Conservation (phyloP, 2,329 filamentous ascomycete species). For the Scedosporium apiospermum region DNA sequence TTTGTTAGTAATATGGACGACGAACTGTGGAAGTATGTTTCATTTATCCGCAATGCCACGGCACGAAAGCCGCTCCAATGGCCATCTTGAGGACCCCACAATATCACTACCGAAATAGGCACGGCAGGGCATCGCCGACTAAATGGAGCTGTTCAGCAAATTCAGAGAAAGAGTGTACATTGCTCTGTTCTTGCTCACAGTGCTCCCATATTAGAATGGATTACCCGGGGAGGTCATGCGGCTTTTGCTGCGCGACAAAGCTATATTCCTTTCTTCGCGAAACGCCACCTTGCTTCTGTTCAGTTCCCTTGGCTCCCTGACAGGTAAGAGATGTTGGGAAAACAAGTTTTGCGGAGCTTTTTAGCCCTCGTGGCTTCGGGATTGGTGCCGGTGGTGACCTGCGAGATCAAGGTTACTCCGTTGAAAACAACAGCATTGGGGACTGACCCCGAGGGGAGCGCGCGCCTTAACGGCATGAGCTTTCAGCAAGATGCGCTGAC, state of each 20-base stretch:
- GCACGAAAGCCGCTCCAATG: not conserved
- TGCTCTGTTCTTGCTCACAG: not conserved
- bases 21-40: not conserved
- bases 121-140: not conserved
- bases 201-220: not conserved
- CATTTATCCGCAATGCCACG: not conserved
- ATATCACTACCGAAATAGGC: not conserved
- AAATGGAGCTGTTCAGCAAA: not conserved
- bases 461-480: slow-evolving; percentile 13
- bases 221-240: not conserved
- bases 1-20: not conserved
- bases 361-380: not conserved
- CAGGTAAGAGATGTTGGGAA: not conserved
- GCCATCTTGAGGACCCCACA: not conserved
- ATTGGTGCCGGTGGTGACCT: not conserved
- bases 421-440: slow-evolving; percentile 8
- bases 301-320: not conserved
- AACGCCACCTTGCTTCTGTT: not conserved
- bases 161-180: not conserved
- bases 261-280: not conserved
- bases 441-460: slow-evolving; percentile 10
- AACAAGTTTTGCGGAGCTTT: not conserved
- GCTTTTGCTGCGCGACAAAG: not conserved
- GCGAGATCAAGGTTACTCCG: not conserved
- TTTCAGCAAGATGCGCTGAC: slow-evolving; percentile 13